phyloP scores from a whole-genome alignment of 257 asterid genomes.

The Ajuga chamaepitys region DNA sequence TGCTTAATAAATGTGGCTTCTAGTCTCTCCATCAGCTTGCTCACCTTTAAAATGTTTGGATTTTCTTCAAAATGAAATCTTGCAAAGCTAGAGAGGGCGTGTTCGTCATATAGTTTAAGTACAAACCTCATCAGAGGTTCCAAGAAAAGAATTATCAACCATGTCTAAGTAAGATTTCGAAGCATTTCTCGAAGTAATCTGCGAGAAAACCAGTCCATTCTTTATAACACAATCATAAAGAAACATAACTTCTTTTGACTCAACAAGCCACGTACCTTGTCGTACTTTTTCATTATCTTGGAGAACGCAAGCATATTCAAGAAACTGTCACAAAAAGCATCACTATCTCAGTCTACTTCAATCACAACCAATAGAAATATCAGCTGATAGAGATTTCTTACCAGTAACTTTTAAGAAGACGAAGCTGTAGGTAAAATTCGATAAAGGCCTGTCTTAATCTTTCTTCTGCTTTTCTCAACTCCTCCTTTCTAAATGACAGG shows the following conservation, averaged over 20 bases:
- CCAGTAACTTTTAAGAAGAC: slow-evolving; percentile 64
- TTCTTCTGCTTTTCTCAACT: slow-evolving; percentile 60
- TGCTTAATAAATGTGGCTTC: slow-evolving; percentile 68
- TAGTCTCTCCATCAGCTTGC: slow-evolving; percentile 44
- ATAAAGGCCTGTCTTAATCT: slow-evolving; percentile 50
- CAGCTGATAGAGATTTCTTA: slow-evolving; percentile 9
- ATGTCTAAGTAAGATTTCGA: slow-evolving; percentile 61
- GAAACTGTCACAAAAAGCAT: slow-evolving; percentile 40
- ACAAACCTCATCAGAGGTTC: slow-evolving; percentile 77
- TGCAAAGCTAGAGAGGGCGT: background rate
- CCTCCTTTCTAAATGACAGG: slow-evolving; percentile 49
- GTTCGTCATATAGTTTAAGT: no score
- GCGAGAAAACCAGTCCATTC: slow-evolving; percentile 1
- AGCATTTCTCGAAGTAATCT: slow-evolving; percentile 76
- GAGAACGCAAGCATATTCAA: slow-evolving; percentile 76
- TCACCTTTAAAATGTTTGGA: slow-evolving; percentile 27
- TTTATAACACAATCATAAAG: background rate
- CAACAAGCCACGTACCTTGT: slow-evolving; percentile 45
- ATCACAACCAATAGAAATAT: no score
- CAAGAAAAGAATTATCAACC: slow-evolving; percentile 66
- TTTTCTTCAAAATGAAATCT: background rate
- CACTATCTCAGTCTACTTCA: slow-evolving; percentile 2
- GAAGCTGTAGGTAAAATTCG: slow-evolving; percentile 59
- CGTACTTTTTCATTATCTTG: slow-evolving; percentile 87
- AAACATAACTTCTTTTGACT: background rate